Evolutionary conservation across 345 rosid species (phyloP).

Genomic region (Corchorus capsularis): DNA sequence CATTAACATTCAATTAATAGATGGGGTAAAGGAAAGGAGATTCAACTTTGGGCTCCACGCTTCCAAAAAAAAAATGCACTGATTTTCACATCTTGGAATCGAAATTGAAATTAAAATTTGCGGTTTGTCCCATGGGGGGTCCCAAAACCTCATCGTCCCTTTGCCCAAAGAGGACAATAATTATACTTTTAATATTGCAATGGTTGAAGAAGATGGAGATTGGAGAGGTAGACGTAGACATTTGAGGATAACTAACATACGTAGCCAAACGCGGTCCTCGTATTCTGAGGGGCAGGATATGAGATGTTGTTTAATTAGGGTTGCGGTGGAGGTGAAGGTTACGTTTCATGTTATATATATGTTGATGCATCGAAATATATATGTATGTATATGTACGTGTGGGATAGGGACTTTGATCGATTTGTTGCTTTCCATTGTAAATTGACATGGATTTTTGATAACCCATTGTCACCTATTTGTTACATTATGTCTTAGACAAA

Average conservation of each 20-base stretch:
- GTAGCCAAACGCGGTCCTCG: background rate
- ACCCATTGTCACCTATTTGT: background rate
- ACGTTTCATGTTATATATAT: no score
- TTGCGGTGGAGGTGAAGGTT: background rate
- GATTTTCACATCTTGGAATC: background rate
- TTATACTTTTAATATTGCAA: conserved; percentile 7
- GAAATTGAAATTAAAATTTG: background rate
- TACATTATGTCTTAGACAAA: background rate
- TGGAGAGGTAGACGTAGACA: background rate
- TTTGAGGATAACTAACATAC: background rate
- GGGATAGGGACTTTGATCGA: background rate
- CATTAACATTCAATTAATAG: background rate
- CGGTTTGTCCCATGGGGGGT: background rate
- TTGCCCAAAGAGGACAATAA: conserved; percentile 1
- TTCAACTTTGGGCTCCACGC: conserved; percentile 12
- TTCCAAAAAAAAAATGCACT: background rate
- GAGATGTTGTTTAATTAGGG: background rate
- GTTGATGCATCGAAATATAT: background rate
- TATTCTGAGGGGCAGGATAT: background rate
- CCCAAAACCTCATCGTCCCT: background rate
- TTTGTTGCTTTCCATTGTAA: background rate
- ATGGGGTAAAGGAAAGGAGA: conserved; percentile 2
- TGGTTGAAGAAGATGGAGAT: background rate
- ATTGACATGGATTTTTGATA: background rate
- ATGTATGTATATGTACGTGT: background rate